Evolutionary conservation across 2,329 filamentous ascomycete genomes (phyloP).

Genomic region (Dactylellina leptospora): DNA sequence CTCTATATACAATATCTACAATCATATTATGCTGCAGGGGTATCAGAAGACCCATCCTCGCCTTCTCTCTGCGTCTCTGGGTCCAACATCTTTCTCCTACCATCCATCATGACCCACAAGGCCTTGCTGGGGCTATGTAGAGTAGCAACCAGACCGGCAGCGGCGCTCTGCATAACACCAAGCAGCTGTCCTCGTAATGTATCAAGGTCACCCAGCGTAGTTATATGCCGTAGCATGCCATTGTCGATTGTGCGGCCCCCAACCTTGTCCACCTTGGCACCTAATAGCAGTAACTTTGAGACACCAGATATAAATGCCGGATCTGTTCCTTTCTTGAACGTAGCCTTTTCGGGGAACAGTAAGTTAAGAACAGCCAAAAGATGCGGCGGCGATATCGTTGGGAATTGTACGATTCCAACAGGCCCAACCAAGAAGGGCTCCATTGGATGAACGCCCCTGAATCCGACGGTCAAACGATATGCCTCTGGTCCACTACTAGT

Average conservation of each 20-base stretch:
- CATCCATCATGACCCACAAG: constrained; percentile 87
- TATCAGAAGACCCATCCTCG: constrained; percentile 24
- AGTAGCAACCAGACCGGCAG: constrained; percentile 74
- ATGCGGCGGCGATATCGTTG: constrained; percentile 81
- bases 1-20: constrained; percentile 24
- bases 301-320: constrained; percentile 79
- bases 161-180: constrained; percentile 81
- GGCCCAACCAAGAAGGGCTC: constrained; percentile 82
- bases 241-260: constrained; percentile 79
- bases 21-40: constrained; percentile 19
- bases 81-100: constrained; percentile 80
- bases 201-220: constrained; percentile 72
- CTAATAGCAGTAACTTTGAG: constrained; percentile 85
- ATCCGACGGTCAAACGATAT: constrained; percentile 66
- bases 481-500: constrained; percentile 56
- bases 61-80: constrained; percentile 65
- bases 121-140: constrained; percentile 82
- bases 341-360: constrained; percentile 83
- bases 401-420: constrained; percentile 80
- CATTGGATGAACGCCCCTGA: constrained; percentile 69
- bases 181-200: constrained; percentile 84
- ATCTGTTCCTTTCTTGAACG: constrained; percentile 81
- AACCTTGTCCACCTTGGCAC: constrained; percentile 77
- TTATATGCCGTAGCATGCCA: constrained; percentile 71
- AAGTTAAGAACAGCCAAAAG: constrained; percentile 82